A percentile compares a stretch with the other conserved stretches of the same genome.
Conservation (phyloP, 192 early-diverging fungal species). For the Coemansia sp. region DNA sequence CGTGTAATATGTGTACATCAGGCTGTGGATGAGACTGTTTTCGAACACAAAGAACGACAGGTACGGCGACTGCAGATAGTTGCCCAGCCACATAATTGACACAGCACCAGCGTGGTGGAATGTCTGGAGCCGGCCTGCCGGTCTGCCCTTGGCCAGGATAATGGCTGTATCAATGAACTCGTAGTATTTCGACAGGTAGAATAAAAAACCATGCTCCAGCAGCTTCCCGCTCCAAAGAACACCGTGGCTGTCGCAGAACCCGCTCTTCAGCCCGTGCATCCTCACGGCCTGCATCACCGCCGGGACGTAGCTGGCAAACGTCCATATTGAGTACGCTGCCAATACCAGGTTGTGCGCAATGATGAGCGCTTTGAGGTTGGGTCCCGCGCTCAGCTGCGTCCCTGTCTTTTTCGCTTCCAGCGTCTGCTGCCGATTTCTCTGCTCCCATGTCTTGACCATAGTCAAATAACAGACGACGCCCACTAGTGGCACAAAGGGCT, state of each 20-base stretch:
- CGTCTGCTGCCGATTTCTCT: slow-evolving; percentile 12
- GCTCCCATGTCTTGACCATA: slow-evolving; percentile 23
- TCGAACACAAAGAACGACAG: slow-evolving; percentile 81
- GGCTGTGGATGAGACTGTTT: slow-evolving; percentile 84
- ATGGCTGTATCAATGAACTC: slow-evolving; percentile 87
- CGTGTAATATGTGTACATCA: slow-evolving; percentile 88
- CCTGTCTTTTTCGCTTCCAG: neutral
- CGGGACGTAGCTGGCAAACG: slow-evolving; percentile 64
- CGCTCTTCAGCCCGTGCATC: slow-evolving; percentile 55
- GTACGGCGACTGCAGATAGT: slow-evolving; percentile 70
- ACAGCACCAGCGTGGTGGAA: slow-evolving; percentile 89
- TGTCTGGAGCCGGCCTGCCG: slow-evolving; percentile 72
- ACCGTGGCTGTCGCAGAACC: slow-evolving; percentile 64
- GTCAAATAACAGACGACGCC: slow-evolving; percentile 35
- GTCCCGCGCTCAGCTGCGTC: neutral
- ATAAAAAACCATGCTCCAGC: slow-evolving; percentile 75
- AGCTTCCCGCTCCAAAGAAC: slow-evolving; percentile 66
- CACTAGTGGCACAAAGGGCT: slow-evolving; percentile 59
- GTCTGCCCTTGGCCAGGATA: slow-evolving; percentile 71
- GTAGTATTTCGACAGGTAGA: slow-evolving; percentile 88
- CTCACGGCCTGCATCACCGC: slow-evolving; percentile 57
- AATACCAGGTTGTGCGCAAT: slow-evolving; percentile 73
- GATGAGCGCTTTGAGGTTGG: slow-evolving; percentile 68
- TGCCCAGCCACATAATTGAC: slow-evolving; percentile 81
- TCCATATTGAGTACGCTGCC: slow-evolving; percentile 68